phyloP scores from a whole-genome alignment of 192 early-diverging fungal species.

The Pilobolus umbonatus region DNA sequence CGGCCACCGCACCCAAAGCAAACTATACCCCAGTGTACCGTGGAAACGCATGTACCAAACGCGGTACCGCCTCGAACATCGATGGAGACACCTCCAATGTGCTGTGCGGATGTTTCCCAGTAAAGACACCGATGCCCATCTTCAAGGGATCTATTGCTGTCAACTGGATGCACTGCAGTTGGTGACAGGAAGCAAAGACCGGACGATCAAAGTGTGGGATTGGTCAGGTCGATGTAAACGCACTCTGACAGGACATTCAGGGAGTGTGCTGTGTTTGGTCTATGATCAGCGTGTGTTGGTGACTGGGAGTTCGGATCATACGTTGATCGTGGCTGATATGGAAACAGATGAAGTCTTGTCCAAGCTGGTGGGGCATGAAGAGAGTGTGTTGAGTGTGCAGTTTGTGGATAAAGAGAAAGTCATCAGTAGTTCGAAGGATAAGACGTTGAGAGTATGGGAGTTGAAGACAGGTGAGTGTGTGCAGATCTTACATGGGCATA shows the following conservation, averaged over 20 bases:
- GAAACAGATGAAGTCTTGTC: conserved; percentile 43
- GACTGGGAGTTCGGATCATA: conserved; percentile 67
- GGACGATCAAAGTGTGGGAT: conserved; percentile 85
- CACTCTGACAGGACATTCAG: conserved; percentile 67
- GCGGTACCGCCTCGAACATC: conserved; percentile 53
- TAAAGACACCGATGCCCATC: conserved; percentile 50
- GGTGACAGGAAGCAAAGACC: conserved; percentile 77
- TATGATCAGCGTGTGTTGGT: conserved; percentile 61
- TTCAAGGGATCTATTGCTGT: conserved; percentile 90
- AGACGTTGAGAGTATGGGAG: conserved; percentile 78
- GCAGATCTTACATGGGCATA: conserved; percentile 58
- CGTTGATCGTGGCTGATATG: conserved; percentile 70
- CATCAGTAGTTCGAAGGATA: conserved; percentile 82
- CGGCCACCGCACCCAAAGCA: background rate
- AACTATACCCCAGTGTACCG: background rate
- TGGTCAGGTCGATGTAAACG: conserved; percentile 38
- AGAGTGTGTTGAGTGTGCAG: conserved; percentile 73
- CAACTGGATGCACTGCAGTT: conserved; percentile 78
- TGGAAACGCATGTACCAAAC: conserved; percentile 75
- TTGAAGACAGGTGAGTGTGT: conserved; percentile 51
- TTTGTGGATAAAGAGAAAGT: conserved; percentile 63
- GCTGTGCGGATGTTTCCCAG: conserved; percentile 51
- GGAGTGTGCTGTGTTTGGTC: conserved; percentile 85
- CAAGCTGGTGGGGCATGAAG: conserved; percentile 49
- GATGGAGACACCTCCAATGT: conserved; percentile 69